Evolutionary conservation across 148 eudicot species (phyloP), one percentile per base, ranked within the genome.

Genomic region (Mesembryanthemum crystallinum): DNA sequence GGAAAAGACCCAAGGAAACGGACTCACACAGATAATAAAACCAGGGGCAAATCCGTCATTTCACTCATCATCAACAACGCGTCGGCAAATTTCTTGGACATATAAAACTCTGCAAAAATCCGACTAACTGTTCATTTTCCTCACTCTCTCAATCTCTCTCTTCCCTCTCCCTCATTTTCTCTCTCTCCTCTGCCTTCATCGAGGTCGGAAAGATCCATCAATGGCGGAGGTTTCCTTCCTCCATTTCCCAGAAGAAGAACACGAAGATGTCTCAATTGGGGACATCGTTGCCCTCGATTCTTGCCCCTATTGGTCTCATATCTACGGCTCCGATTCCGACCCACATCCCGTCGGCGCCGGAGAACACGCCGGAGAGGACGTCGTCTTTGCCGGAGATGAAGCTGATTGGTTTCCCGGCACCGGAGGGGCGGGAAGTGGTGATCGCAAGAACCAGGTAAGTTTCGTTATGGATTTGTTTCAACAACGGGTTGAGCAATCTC

Each of bases 371-470:
- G 28, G 54, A 29, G 33, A n/a, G 27, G 30, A 60, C 18, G 11
- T n/a, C n/a, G n/a, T n/a, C n/a, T n/a, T n/a, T n/a, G 24, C 17
- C 24, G 28, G 54, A 29, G 33, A n/a, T 21, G 30, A 60, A 12
- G 11, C 73, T 10, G 18, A 3, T 24, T 15, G 27, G 25, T 27
- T 57, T 57, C 3, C 25, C 27, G 6, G 27, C 11, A 57, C 61
- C 27, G n/a, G 9, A 21, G 35, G 35, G 27, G 45, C 58, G 5
- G 13, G n/a, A 3, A 13, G 23, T 32, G 58, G 58, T 0, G 77
- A 85, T 70, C 88, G 90, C 15, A 83, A 83, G 23, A 88, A 82
- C 60, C 94, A 88, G 87, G 88, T 86, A 62, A 86, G 68, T 70
- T 90, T 86, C 39, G 90, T 86, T 4, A 81, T 90, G 79, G 86